These are phyloP conservation scores for Fusarium nygamai DNA, from an alignment of 2,329 filamentous ascomycete genomes.

Conservation along the genomic window DNA sequence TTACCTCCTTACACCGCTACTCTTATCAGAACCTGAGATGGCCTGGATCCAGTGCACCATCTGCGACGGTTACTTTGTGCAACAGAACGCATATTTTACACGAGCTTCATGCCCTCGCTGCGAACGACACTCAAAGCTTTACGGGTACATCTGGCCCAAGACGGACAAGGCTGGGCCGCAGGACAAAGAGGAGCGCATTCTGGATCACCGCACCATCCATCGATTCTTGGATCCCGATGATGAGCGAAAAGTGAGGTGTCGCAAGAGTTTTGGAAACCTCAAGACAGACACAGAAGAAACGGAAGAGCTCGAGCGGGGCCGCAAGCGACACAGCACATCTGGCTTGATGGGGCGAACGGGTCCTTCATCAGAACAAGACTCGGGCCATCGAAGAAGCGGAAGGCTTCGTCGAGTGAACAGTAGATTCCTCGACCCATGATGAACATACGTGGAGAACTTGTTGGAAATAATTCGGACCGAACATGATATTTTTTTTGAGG, in stretches of 20 bases:
- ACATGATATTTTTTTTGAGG: background rate
- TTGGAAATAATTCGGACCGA: conserved; percentile 3
- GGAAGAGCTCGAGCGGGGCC: conserved; percentile 39
- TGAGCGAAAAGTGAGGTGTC: conserved; percentile 66
- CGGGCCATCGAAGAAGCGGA: conserved; percentile 48
- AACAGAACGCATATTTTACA: conserved; percentile 88
- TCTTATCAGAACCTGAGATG: conserved; percentile 78
- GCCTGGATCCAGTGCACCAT: conserved; percentile 91
- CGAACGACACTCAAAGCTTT: conserved; percentile 94
- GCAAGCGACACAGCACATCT: conserved; percentile 30
- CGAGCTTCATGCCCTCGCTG: conserved; percentile 88
- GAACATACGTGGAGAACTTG: background rate
- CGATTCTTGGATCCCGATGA: conserved; percentile 80
- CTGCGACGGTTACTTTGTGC: conserved; percentile 85
- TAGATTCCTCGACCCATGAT: conserved; percentile 41
- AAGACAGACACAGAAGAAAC: conserved; percentile 42
- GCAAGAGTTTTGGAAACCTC: conserved; percentile 47
- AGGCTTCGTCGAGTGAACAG: conserved; percentile 49
- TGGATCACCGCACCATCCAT: conserved; percentile 89
- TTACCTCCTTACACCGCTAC: conserved; percentile 81
- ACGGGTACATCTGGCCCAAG: conserved; percentile 96
- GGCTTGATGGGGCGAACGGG: conserved; percentile 12
- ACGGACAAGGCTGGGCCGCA: conserved; percentile 80
- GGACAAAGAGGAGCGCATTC: conserved; percentile 76
- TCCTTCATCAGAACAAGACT: conserved; percentile 33